Percentiles rank a stretch among this genome's conserved stretches.
Evolutionary conservation across 2,329 filamentous ascomycete genomes (phyloP).

Genomic region (Pyrenochaeta sp.): DNA sequence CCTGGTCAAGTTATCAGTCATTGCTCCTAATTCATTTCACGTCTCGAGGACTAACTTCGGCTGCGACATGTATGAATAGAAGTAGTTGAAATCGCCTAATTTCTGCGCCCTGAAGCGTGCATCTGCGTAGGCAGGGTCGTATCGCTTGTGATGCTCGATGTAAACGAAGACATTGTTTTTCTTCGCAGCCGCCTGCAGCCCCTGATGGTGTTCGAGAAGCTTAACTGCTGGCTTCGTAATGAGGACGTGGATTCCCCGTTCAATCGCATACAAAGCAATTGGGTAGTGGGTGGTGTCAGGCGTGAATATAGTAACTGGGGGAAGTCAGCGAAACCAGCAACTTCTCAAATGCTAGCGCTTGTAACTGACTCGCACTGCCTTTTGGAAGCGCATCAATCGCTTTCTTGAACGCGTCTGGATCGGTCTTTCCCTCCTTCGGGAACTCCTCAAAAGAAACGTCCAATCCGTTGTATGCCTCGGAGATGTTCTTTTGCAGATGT

Average conservation of each 20-base stretch:
- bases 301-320: constrained; percentile 88
- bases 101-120: constrained; percentile 78
- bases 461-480: constrained; percentile 84
- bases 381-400: constrained; percentile 84
- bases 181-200: constrained; percentile 74
- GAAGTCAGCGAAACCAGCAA: neutral
- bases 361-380: constrained; percentile 72
- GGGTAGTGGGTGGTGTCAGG: constrained; percentile 92
- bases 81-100: constrained; percentile 97
- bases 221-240: constrained; percentile 95
- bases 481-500: constrained; percentile 88
- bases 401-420: constrained; percentile 84
- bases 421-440: constrained; percentile 74
- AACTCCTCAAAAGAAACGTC: constrained; percentile 87
- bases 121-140: constrained; percentile 90
- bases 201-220: constrained; percentile 78
- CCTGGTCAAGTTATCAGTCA: constrained; percentile 80
- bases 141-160: constrained; percentile 96
- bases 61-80: constrained; percentile 96
- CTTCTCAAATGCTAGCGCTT: no score
- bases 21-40: neutral
- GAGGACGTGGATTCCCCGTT: constrained; percentile 86
- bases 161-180: constrained; percentile 87
- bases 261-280: constrained; percentile 90
- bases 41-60: constrained; percentile 55